Conservation (phyloP, 768 basidiomycete species). For the Lyophyllum atratum region DNA sequence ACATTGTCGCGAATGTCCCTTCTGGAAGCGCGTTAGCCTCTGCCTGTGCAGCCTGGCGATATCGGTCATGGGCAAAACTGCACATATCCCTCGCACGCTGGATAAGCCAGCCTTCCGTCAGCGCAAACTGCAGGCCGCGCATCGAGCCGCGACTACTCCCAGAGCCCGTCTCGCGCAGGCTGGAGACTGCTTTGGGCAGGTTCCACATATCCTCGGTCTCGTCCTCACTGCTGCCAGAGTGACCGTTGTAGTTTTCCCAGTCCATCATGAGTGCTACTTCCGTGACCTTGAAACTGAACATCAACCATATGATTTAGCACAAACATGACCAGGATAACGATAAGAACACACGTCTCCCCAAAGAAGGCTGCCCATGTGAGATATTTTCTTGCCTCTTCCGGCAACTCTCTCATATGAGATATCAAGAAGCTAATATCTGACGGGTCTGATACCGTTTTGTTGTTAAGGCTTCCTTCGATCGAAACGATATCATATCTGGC, state of each 20-base stretch:
- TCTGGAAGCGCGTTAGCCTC: conserved; percentile 54
- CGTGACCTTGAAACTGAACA: conserved; percentile 64
- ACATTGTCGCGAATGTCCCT: conserved; percentile 63
- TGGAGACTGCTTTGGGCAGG: conserved; percentile 51
- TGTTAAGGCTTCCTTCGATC: conserved; percentile 56
- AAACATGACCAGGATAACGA: not conserved
- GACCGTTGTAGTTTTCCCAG: conserved; percentile 62
- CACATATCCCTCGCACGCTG: conserved; percentile 77
- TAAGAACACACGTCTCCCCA: conserved; percentile 58
- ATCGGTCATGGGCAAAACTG: conserved; percentile 73
- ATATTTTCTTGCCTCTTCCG: conserved; percentile 66
- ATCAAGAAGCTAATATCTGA: conserved; percentile 64
- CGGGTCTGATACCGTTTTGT: conserved; percentile 58
- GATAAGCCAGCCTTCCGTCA: conserved; percentile 74
- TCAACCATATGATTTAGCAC: not conserved
- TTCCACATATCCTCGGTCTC: conserved; percentile 54
- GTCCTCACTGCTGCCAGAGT: conserved; percentile 53
- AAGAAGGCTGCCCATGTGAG: conserved; percentile 74
- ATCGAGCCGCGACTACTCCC: conserved; percentile 58
- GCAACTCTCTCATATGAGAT: conserved; percentile 58
- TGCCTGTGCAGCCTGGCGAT: conserved; percentile 69
- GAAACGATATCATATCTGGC: conserved; percentile 54
- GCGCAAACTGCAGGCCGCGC: conserved; percentile 65
- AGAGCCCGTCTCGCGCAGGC: conserved; percentile 42
- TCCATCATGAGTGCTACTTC: conserved; percentile 77